Conservation (phyloP, 495 filamentous ascomycete species). For the Hypoxylon subgilvum region DNA sequence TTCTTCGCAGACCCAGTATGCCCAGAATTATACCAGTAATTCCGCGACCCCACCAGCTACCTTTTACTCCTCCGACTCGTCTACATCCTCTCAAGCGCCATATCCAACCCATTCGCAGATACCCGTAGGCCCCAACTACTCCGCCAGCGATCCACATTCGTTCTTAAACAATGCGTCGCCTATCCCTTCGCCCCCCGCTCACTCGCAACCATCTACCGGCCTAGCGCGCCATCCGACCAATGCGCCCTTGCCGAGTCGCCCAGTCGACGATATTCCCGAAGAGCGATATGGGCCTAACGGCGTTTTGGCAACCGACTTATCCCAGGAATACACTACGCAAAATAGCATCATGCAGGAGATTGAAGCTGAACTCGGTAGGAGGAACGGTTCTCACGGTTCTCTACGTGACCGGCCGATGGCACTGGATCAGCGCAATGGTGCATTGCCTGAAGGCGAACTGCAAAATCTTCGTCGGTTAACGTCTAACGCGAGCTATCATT, state of each 20-base stretch:
- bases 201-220: slow-evolving; percentile 40
- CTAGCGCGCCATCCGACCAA: slow-evolving; percentile 61
- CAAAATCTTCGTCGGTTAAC: slow-evolving; percentile 50
- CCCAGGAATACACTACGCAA: slow-evolving; percentile 50
- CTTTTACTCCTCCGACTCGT: slow-evolving; percentile 41
- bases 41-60: slow-evolving; percentile 33
- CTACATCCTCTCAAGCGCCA: slow-evolving; percentile 47
- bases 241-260: slow-evolving; percentile 59
- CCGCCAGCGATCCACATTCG: slow-evolving; percentile 49
- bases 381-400: slow-evolving; percentile 34
- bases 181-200: slow-evolving; percentile 47
- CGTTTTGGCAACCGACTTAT: slow-evolving; percentile 1
- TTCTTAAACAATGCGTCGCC: slow-evolving; percentile 51
- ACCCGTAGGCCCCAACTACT: slow-evolving; percentile 53
- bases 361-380: slow-evolving; percentile 53
- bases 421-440: slow-evolving; percentile 47
- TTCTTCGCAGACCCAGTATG: slow-evolving; percentile 29
- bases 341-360: slow-evolving; percentile 62
- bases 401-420: slow-evolving; percentile 30
- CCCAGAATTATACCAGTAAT: slow-evolving; percentile 24
- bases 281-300: slow-evolving; percentile 48
- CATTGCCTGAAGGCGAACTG: slow-evolving; percentile 49
- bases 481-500: slow-evolving; percentile 50
- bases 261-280: slow-evolving; percentile 51
- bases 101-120: slow-evolving; percentile 56